These are phyloP conservation scores for Monosporascus sp. DNA, from an alignment of 2,329 filamentous ascomycete species.

Conservation along the genomic window DNA sequence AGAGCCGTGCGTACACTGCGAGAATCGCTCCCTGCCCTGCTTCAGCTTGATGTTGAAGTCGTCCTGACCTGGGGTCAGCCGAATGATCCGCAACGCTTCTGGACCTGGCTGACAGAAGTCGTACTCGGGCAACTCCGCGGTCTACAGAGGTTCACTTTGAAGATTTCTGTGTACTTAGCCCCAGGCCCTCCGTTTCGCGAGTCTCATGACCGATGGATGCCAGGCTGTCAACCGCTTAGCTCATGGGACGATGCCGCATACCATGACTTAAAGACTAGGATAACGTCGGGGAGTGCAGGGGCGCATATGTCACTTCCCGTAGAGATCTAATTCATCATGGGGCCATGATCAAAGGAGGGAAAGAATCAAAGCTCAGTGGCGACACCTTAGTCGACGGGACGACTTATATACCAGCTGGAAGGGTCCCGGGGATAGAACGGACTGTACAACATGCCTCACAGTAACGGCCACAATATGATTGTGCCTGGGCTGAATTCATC, in stretches of 20 bases:
- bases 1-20: constrained; percentile 4
- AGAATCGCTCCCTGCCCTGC: constrained; percentile 3
- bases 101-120: constrained; percentile 11
- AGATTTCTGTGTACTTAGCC: constrained; percentile 5
- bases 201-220: not conserved
- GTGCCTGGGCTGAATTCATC: too few species aligned
- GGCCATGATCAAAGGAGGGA: too few species aligned
- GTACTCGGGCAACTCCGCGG: constrained; percentile 8
- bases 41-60: constrained; percentile 14
- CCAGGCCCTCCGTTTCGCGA: not conserved
- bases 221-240: constrained; percentile 2
- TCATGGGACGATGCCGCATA: constrained; percentile 12
- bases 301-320: too few species aligned
- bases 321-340: too few species aligned
- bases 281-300: not conserved
- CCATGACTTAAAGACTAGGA: constrained; percentile 5
- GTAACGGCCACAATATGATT: too few species aligned
- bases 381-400: too few species aligned
- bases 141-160: constrained; percentile 13
- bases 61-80: constrained; percentile 11
- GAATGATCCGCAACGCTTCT: constrained; percentile 10
- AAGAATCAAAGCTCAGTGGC: too few species aligned
- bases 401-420: too few species aligned
- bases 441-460: too few species aligned
- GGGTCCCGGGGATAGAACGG: too few species aligned